Base-by-base conservation (phyloP, 2,329 filamentous ascomycete genomes). In the Penicillium griseofulvum region DNA sequence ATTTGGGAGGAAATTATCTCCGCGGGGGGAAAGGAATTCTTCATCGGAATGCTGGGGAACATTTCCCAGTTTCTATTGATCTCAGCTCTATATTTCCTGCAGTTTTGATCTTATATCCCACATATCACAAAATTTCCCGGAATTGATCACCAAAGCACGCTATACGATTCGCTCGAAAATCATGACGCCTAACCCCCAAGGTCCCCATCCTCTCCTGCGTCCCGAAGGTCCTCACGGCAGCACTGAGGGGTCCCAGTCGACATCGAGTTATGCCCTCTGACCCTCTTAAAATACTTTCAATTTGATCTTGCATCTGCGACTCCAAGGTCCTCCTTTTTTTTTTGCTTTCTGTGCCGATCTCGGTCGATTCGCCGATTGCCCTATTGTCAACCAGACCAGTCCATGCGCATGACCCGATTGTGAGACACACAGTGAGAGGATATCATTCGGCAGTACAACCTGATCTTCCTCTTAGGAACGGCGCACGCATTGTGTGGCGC, bases 141-240 rank as follows among this genome's bases (percentile, higher is more conserved):
- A 19, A 1, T 33, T 24, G 58, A 50, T 63, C 52, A 34, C 22
- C 55, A 62, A 63, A 56, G 14, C 26, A 38, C 22, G 36, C 24
- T 31, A 24, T 48, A 24, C 52, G 31, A 63, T 65, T 63, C 56
- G 59, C 42, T 52, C 34, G 45, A 47, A 47, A 47, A 55, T 47
- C 38, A 62, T 66, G 58, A 63, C 60, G 62, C 55, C 52, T 63
- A 54, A 62, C 64, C 67, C 66, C 62, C 70, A 73, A 71, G 70
- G 70, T 72, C 68, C 69, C 59, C 65, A 61, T 55, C 51, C 47
- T 43, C 34, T 31, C 41, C 41, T 29, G 28, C 52, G 52, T 55
- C 55, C 58, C 52, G 36, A 61, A 57, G 55, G 61, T 66, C 53
- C 55, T 54, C 54, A 61, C 56, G 19, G 39, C 34, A 39, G 36